phyloP scores from a whole-genome alignment of 1,284 basidiomycete species.

The Psilocybe mexicana region DNA sequence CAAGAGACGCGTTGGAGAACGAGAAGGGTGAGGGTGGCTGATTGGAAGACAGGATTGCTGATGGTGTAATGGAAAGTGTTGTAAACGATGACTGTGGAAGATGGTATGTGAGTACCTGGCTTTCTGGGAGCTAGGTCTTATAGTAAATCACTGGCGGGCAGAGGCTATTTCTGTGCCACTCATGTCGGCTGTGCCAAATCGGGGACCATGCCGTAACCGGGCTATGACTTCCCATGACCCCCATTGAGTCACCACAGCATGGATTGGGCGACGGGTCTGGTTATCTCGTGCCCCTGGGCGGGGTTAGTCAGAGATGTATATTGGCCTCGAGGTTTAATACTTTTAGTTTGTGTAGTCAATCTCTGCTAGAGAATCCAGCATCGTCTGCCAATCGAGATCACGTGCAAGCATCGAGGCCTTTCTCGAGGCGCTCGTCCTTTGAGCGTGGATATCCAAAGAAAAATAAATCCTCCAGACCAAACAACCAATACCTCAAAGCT shows the following conservation, averaged over 20 bases:
- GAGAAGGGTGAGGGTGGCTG: background rate
- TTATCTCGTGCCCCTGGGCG: background rate
- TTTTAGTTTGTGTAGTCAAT: too few species aligned
- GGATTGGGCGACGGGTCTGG: background rate
- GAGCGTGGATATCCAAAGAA: too few species aligned
- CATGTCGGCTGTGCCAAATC: background rate
- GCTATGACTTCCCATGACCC: background rate
- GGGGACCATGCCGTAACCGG: background rate
- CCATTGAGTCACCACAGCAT: constrained; percentile 3
- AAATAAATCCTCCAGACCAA: too few species aligned
- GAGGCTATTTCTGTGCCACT: background rate
- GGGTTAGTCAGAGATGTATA: background rate
- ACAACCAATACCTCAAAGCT: background rate
- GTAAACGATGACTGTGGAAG: background rate
- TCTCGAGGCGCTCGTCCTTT: too few species aligned
- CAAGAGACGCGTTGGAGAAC: background rate
- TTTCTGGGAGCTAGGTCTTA: background rate
- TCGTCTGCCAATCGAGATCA: too few species aligned
- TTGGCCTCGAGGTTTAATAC: too few species aligned
- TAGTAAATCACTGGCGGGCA: background rate
- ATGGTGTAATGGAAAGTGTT: background rate
- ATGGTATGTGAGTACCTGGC: background rate
- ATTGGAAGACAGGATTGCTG: background rate
- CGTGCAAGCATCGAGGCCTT: too few species aligned
- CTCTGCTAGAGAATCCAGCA: too few species aligned